Percentiles rank a stretch among this genome's conserved stretches.
phyloP scores from a whole-genome alignment of 2,329 filamentous ascomycete genomes.

The Hortaea werneckii region DNA sequence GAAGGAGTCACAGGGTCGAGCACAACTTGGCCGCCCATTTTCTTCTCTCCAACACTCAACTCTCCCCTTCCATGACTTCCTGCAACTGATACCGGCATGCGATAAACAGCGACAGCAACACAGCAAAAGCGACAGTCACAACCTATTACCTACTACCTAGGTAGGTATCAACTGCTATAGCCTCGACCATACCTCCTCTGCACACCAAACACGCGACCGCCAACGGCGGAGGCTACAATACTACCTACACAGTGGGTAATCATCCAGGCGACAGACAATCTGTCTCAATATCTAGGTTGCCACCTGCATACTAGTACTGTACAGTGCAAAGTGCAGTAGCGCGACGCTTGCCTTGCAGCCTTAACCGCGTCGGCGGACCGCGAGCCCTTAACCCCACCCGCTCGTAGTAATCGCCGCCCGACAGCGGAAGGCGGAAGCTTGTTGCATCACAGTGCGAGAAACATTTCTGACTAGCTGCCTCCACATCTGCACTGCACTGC shows the following conservation, averaged over 20 bases:
- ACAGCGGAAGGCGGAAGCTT: background rate
- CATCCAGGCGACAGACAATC: background rate
- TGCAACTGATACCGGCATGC: background rate
- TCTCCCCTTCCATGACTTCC: background rate
- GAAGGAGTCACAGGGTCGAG: background rate
- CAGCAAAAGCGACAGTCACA: background rate
- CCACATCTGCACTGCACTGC: no score
- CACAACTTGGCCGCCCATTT: background rate
- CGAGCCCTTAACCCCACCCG: background rate
- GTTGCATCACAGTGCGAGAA: background rate
- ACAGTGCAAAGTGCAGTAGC: background rate
- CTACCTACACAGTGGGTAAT: no score
- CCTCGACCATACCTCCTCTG: no score
- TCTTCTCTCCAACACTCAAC: background rate
- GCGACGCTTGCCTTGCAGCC: no score
- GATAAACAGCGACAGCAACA: background rate
- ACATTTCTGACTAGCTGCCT: background rate
- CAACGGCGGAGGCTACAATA: no score
- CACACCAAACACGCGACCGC: no score
- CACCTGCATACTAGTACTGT: background rate
- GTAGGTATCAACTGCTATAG: no score
- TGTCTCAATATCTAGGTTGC: no score
- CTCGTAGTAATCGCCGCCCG: background rate
- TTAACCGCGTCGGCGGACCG: background rate
- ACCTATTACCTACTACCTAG: no score